Conservation (phyloP, 2,329 filamentous ascomycete species). For the Madurella mycetomatis region DNA sequence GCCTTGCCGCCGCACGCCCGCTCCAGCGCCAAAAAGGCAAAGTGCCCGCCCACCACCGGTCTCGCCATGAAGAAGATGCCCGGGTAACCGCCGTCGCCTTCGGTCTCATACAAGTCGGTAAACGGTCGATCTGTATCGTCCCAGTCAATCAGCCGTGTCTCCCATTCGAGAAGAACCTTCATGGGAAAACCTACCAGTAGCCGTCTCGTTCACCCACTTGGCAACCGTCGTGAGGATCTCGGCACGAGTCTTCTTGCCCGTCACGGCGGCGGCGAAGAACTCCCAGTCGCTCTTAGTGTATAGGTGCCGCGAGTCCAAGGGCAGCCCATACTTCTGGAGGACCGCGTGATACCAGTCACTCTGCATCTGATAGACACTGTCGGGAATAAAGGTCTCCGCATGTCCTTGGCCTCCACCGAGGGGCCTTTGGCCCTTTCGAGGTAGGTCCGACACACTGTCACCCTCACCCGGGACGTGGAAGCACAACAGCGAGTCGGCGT, state of each 20-base stretch:
- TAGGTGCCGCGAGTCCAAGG: constrained; percentile 74
- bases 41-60: constrained; percentile 81
- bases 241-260: constrained; percentile 61
- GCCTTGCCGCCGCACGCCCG: constrained; percentile 71
- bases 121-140: constrained; percentile 58
- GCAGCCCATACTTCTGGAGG: constrained; percentile 75
- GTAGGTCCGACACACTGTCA: neutral
- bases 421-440: constrained; percentile 21
- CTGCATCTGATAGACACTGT: constrained; percentile 71
- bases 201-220: constrained; percentile 78
- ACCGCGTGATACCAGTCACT: constrained; percentile 77
- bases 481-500: constrained; percentile 70
- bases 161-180: neutral
- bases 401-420: constrained; percentile 21
- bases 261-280: constrained; percentile 79
- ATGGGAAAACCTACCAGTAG: constrained; percentile 46
- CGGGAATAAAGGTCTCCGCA: constrained; percentile 58
- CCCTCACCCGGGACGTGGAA: constrained; percentile 54
- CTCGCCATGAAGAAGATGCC: constrained; percentile 73
- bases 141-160: constrained; percentile 11
- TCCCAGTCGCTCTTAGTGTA: constrained; percentile 92
- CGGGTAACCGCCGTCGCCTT: constrained; percentile 70
- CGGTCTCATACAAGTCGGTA: constrained; percentile 78
- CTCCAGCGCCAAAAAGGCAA: constrained; percentile 77
- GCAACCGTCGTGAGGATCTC: constrained; percentile 72